Percentiles rank a stretch among this genome's conserved stretches.
Conservation (phyloP, 2,329 filamentous ascomycete species). For the Epichloe gansuensis region DNA sequence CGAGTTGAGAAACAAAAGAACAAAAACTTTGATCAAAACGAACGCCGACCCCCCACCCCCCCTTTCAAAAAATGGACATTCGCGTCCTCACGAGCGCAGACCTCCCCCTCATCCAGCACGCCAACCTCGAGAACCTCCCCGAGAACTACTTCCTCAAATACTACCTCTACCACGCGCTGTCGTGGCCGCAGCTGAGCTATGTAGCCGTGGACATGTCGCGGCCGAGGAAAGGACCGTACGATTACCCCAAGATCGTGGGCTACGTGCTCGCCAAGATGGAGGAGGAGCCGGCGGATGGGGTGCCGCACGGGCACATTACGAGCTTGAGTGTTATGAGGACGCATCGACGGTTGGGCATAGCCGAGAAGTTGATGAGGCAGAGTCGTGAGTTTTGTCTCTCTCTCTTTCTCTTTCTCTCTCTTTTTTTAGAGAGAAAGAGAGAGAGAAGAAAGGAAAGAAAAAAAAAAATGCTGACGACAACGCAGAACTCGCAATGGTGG, state of each 20-base stretch:
- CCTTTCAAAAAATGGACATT: constrained; percentile 60
- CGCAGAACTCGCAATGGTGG: constrained; percentile 86
- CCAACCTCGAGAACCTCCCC: constrained; percentile 96
- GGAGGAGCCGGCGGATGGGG: constrained; percentile 82
- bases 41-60: too few species aligned
- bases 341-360: constrained; percentile 78
- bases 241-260: constrained; percentile 94
- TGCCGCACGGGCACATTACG: constrained; percentile 93
- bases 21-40: too few species aligned
- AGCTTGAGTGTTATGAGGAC: constrained; percentile 93
- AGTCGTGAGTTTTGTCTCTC: constrained; percentile 51
- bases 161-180: constrained; percentile 97
- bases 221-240: constrained; percentile 62
- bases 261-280: constrained; percentile 99
- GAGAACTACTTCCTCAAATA: constrained; percentile 99
- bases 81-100: constrained; percentile 71
- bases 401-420: not conserved
- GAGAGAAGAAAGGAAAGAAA: too few species aligned
- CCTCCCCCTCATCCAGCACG: constrained; percentile 87
- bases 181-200: constrained; percentile 94
- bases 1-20: too few species aligned
- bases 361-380: constrained; percentile 96
- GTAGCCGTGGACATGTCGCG: constrained; percentile 87
- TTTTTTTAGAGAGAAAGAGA: not conserved
- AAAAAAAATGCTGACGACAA: not conserved